Conservation (phyloP, 2,329 filamentous ascomycete genomes). For the Stagonosporopsis cucurbitacearum region DNA sequence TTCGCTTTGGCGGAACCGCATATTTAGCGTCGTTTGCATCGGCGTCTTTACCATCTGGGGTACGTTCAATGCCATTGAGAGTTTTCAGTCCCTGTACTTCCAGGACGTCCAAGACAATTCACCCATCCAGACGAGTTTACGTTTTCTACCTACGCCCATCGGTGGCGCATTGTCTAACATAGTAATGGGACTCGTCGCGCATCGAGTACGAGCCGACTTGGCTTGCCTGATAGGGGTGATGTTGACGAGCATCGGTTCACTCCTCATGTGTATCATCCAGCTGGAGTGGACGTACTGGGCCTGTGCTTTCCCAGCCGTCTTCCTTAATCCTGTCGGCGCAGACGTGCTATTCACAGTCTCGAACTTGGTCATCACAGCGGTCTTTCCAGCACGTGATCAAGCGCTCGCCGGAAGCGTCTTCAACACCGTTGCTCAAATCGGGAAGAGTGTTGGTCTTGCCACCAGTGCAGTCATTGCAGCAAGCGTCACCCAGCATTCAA, state of each 20-base stretch:
- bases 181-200: conserved; percentile 55
- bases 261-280: conserved; percentile 57
- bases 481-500: conserved; percentile 33
- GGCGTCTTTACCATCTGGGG: conserved; percentile 50
- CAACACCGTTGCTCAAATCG: conserved; percentile 54
- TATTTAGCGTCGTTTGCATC: conserved; percentile 63
- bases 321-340: conserved; percentile 53
- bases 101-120: conserved; percentile 49
- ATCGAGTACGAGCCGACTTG: conserved; percentile 53
- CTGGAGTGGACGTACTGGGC: conserved; percentile 58
- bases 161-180: conserved; percentile 53
- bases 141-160: conserved; percentile 52
- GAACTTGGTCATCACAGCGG: conserved; percentile 52
- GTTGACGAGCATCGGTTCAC: conserved; percentile 42
- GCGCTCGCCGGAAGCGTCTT: conserved; percentile 55
- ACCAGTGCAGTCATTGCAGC: conserved; percentile 49
- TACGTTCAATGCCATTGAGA: conserved; percentile 46
- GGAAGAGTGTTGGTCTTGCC: conserved; percentile 51
- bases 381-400: conserved; percentile 52
- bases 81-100: conserved; percentile 55
- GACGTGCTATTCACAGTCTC: conserved; percentile 55
- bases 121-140: conserved; percentile 48
- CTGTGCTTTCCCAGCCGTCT: conserved; percentile 53
- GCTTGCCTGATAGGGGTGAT: conserved; percentile 47
- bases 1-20: conserved; percentile 63